Evolutionary conservation across 495 filamentous ascomycete genomes (phyloP).

Genomic region (Penicillium ucsense): DNA sequence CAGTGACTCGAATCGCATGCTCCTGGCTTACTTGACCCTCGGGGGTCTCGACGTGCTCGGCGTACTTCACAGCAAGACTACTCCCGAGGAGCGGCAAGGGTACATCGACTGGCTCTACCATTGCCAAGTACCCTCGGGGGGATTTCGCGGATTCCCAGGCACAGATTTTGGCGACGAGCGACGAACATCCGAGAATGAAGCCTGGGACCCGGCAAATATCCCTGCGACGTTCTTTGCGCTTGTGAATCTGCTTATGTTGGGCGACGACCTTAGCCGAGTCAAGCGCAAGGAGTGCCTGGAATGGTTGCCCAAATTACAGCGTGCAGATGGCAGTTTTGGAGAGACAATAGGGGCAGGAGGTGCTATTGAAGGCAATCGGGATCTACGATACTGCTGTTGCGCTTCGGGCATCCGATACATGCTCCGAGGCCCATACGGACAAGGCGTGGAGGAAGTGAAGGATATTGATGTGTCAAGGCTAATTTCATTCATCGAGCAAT

Average conservation of each 20-base stretch:
- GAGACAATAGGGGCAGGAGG: conserved; percentile 57
- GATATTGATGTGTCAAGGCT: conserved; percentile 71
- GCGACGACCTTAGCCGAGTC: conserved; percentile 61
- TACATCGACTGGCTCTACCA: conserved; percentile 64
- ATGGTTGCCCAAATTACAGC: conserved; percentile 72
- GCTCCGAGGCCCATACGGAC: conserved; percentile 48
- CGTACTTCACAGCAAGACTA: conserved; percentile 44
- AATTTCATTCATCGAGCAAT: conserved; percentile 58
- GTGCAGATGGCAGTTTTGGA: conserved; percentile 82
- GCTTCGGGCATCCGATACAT: conserved; percentile 77
- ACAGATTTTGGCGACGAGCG: conserved; percentile 44
- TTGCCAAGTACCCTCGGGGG: conserved; percentile 64
- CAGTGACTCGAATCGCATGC: conserved; percentile 84
- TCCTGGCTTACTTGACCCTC: conserved; percentile 79
- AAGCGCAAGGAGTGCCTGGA: conserved; percentile 54
- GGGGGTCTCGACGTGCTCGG: conserved; percentile 73
- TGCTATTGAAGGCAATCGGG: conserved; percentile 63
- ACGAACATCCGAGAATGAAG: conserved; percentile 37
- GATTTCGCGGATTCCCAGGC: conserved; percentile 73
- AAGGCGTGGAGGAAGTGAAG: conserved; percentile 43
- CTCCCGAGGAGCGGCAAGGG: conserved; percentile 45
- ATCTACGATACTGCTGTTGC: conserved; percentile 80
- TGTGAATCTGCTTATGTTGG: conserved; percentile 59
- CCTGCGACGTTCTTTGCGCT: conserved; percentile 85
- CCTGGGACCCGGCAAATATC: conserved; percentile 73